Base-by-base conservation (phyloP, 192 early-diverging fungal genomes). In the Gigaspora rosea region DNA sequence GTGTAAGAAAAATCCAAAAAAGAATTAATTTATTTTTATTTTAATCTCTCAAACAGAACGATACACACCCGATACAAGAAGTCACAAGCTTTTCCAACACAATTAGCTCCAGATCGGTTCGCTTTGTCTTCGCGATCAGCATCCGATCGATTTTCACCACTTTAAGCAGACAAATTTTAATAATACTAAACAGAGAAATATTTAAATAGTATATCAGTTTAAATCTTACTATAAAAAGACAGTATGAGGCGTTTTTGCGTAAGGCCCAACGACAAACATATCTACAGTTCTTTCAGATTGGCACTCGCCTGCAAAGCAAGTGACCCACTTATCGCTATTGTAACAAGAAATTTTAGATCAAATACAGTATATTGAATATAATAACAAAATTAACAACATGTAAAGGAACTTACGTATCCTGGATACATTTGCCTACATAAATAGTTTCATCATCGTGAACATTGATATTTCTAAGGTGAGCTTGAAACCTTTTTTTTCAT, bases 101-200 rank as follows among this genome's bases (percentile, higher is more conserved):
- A 35, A 50, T 4, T 20, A 27, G 11, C 59, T 3, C 11, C 3
- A 0, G 67, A 78, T 12, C 56, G 77, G 20, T 11, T 9, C 20
- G 56, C 33, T 61, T 78, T 78, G n/a, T 78, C 77, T 0, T 78
- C 54, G 35, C 56, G 27, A 48, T 78, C 56, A 13, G 77, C 77
- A 71, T 71, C 67, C 13, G 54, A 78, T 41, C 71, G 68, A 52
- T 78, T 78, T 58, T 78, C 76, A 18, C 77, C 54, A 52, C 68
- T 78, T 61, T 32, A 71, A 78, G 41, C 11, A 15, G 59, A 41
- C 41, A 52, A 67, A 71, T 75, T 2, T 68, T 59, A 78, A 61
- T 71, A 49, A 59, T 54, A 68, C 47, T 22, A 56, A 20, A 47
- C 50, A 49, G 59, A 41, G 69, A 49, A 71, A 12, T 12, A 71